A percentile compares a stretch with the other conserved stretches of the same genome.
Conservation (phyloP, 345 rosid genomes). For the Pistacia atlantica region DNA sequence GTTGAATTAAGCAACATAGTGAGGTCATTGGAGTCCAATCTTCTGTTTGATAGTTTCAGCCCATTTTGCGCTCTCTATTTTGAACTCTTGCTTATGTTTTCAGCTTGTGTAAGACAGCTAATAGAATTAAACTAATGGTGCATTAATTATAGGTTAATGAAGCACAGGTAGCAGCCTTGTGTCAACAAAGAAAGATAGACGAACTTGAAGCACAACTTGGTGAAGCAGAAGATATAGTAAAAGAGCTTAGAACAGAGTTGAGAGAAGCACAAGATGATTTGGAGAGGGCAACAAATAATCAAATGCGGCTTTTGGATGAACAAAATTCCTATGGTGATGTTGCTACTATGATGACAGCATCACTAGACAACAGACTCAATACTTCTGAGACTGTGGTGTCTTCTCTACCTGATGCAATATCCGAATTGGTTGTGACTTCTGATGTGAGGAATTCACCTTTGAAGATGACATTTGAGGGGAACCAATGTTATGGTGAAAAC, state of each 20-base stretch:
- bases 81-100: neutral
- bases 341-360: conserved; percentile 24
- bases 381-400: conserved; percentile 30
- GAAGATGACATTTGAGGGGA: conserved; percentile 30
- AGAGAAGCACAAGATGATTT: conserved; percentile 62
- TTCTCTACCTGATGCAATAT: conserved; percentile 35
- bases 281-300: conserved; percentile 40
- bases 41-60: conserved; percentile 12
- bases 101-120: neutral
- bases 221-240: conserved; percentile 85
- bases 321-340: conserved; percentile 20
- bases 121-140: neutral
- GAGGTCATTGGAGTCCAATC: neutral
- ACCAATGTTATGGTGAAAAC: conserved; percentile 33
- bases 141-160: conserved; percentile 58
- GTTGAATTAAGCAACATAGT: conserved; percentile 11
- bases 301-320: conserved; percentile 25
- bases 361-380: conserved; percentile 31
- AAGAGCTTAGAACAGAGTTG: conserved; percentile 80
- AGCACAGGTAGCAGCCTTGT: conserved; percentile 53
- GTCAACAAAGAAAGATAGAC: conserved; percentile 62
- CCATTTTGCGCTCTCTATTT: neutral
- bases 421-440: conserved; percentile 29
- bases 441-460: conserved; percentile 35
- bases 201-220: conserved; percentile 91